Percentiles rank a stretch among this genome's conserved stretches.
Evolutionary conservation across 441 rosid species (phyloP).

Genomic region (Croton setiger): DNA sequence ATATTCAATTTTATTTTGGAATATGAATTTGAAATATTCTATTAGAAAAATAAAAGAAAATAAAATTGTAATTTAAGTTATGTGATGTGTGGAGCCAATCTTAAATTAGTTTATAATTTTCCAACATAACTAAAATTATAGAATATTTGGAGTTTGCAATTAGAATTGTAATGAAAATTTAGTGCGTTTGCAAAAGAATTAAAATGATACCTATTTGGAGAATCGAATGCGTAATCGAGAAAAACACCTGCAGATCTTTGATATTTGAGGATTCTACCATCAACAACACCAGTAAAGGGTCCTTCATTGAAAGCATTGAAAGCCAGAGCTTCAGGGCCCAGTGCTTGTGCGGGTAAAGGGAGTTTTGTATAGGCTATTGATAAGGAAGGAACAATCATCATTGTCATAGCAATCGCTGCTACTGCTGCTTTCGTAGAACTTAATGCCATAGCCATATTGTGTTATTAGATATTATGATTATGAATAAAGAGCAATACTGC

Average conservation of each 20-base stretch:
- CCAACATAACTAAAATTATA: no score
- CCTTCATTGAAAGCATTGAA: slow-evolving; percentile 41
- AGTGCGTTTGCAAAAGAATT: no score
- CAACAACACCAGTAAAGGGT: slow-evolving; percentile 34
- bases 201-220: slow-evolving; percentile 14
- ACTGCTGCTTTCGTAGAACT: background rate
- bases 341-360: slow-evolving; percentile 21
- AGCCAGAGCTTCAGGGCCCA: slow-evolving; percentile 53
- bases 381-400: background rate
- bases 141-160: no score
- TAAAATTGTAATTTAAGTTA: no score
- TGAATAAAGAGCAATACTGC: no score
- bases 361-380: background rate
- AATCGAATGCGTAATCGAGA: background rate
- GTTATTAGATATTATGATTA: no score
- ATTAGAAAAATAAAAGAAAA: no score
- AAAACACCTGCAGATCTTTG: background rate
- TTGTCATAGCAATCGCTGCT: background rate
- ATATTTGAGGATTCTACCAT: slow-evolving; percentile 15
- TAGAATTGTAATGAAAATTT: no score
- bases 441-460: background rate
- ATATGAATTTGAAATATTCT: no score
- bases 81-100: no score
- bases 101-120: no score
- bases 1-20: no score